Evolutionary conservation across 768 basidiomycete genomes (phyloP).

Genomic region (Amanita molliuscula): DNA sequence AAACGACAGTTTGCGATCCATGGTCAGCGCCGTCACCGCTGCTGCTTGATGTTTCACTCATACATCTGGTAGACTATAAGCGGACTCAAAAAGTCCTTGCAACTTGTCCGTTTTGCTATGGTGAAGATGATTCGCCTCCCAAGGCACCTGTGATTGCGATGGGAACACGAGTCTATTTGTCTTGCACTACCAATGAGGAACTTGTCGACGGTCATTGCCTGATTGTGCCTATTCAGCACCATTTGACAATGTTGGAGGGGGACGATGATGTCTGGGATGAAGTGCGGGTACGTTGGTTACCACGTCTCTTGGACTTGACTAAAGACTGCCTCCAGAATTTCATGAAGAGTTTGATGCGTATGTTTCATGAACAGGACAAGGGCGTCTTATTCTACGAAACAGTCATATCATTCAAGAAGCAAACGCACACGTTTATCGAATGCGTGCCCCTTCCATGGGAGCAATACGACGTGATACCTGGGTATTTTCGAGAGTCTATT

Average conservation of each 20-base stretch:
- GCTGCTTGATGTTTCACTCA: neutral
- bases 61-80: conserved; percentile 67
- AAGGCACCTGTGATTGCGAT: conserved; percentile 83
- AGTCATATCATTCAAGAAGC: conserved; percentile 74
- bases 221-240: conserved; percentile 94
- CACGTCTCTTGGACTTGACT: neutral
- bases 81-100: conserved; percentile 86
- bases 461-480: conserved; percentile 77
- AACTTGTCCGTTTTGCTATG: conserved; percentile 80
- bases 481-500: conserved; percentile 97
- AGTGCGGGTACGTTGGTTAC: conserved; percentile 57
- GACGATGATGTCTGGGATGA: conserved; percentile 99
- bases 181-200: conserved; percentile 80
- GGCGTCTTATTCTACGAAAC: conserved; percentile 97
- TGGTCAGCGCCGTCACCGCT: conserved; percentile 36
- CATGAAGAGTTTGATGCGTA: conserved; percentile 91
- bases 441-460: conserved; percentile 89
- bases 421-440: conserved; percentile 90
- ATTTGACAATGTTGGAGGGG: conserved; percentile 81
- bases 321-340: conserved; percentile 36
- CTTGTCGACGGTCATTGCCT: conserved; percentile 88
- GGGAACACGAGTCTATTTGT: conserved; percentile 87
- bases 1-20: conserved; percentile 95
- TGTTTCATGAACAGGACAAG: conserved; percentile 88
- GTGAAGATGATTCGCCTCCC: conserved; percentile 86